Base-by-base conservation (phyloP, 2,329 filamentous ascomycete genomes). In the Aspergillus carbonarius region DNA sequence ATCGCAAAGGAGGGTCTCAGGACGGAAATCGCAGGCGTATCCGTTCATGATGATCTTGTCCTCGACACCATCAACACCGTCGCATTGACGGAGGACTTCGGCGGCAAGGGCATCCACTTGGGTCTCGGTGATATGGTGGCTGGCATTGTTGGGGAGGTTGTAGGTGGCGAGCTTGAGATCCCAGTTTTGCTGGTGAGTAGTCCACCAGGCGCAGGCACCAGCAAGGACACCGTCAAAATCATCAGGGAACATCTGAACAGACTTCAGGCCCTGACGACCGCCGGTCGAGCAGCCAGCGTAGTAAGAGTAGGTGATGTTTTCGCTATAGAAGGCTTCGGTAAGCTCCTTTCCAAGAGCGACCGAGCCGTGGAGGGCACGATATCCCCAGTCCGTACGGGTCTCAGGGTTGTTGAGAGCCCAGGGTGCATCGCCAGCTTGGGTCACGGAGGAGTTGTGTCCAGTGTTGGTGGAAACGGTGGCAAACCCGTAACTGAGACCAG, bases 171-270 rank as follows among this genome's bases (percentile, higher is more conserved):
- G 67, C 63, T 78, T 76, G 18, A 79, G 72, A 13, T 77, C 78
- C 69, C 78, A 80, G 1, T 74, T 70, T 62, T 79, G 76, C 27
- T 85, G 64, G 63, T 82, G 79, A 39, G 70, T 10, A 23, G 76
- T 82, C 74, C 80, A 83, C 81, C 82, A 84, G 0, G 82, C 78
- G 7, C 78, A 74, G 3, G 78, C 82, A n/a, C 27, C 79, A 15
- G 83, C 79, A 1, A 86, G 65, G 10, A 83, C 76, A 23, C 84
- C 84, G 62, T 86, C 83, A 17, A 86, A 86, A 59, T 86, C 83
- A 0, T 80, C 73, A 0, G 85, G 83, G 60, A 79, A 85, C 15
- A 72, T 66, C 62, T 87, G 79, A 0, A 82, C 79, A 6, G 79
- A 78, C 55, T 82, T 83, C 32, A 85, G 72, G 2, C 83, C 85